These are phyloP conservation scores for Glutinoglossum americanum DNA, from an alignment of 495 filamentous ascomycete genomes.

Conservation along the genomic window DNA sequence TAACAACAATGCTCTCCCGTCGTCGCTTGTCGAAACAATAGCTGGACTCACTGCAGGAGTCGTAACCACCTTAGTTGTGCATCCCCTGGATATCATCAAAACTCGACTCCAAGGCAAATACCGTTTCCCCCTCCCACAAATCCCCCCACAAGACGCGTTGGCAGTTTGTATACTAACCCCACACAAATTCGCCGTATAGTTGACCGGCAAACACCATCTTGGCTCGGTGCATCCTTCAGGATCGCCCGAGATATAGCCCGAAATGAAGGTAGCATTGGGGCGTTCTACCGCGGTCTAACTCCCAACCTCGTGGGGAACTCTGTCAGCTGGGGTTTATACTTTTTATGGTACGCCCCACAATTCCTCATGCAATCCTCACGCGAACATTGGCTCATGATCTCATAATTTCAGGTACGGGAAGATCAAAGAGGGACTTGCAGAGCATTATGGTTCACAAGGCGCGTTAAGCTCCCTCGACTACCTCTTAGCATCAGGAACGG, in stretches of 20 bases:
- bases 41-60: slow-evolving; percentile 79
- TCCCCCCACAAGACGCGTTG: neutral
- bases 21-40: slow-evolving; percentile 68
- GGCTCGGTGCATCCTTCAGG: slow-evolving; percentile 29
- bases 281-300: slow-evolving; percentile 71
- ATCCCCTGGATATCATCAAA: slow-evolving; percentile 88
- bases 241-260: slow-evolving; percentile 31
- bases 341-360: slow-evolving; percentile 28
- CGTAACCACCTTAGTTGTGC: slow-evolving; percentile 58
- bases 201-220: slow-evolving; percentile 21
- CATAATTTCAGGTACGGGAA: slow-evolving; percentile 26
- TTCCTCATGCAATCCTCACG: neutral
- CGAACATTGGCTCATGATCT: neutral
- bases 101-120: slow-evolving; percentile 69
- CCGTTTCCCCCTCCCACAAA: neutral
- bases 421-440: slow-evolving; percentile 26
- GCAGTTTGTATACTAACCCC: neutral
- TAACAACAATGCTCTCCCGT: slow-evolving; percentile 30
- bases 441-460: slow-evolving; percentile 6
- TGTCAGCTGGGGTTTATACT: slow-evolving; percentile 80
- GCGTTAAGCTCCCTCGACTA: slow-evolving; percentile 7
- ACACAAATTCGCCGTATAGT: slow-evolving; percentile 15
- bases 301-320: slow-evolving; percentile 86
- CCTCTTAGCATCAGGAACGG: neutral
- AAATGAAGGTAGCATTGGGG: slow-evolving; percentile 36